These are phyloP conservation scores for Magnaporthales sp. DNA, from an alignment of 2,329 filamentous ascomycete genomes.

Conservation along the genomic window DNA sequence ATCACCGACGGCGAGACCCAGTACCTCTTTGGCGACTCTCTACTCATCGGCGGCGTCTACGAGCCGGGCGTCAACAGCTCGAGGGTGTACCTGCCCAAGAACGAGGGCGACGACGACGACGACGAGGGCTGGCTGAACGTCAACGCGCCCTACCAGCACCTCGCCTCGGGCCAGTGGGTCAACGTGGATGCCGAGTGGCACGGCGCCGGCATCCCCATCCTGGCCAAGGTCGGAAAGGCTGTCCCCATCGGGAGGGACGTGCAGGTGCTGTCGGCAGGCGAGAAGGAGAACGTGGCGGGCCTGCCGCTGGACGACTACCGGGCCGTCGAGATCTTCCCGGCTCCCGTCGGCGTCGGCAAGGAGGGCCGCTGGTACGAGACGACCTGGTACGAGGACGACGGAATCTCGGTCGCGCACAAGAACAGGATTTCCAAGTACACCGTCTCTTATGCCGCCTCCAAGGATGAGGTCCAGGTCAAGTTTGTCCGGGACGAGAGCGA, in stretches of 20 bases:
- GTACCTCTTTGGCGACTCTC: constrained; percentile 62
- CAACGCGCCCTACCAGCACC: constrained; percentile 42
- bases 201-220: constrained; percentile 20
- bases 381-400: constrained; percentile 30
- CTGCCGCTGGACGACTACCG: constrained; percentile 23
- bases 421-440: constrained; percentile 24
- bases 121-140: constrained; percentile 50
- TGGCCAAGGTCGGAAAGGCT: constrained; percentile 21
- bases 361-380: constrained; percentile 2
- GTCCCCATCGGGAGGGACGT: constrained; percentile 22
- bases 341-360: constrained; percentile 9
- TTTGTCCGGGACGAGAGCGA: constrained; percentile 21
- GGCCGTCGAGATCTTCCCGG: constrained; percentile 25
- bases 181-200: constrained; percentile 21
- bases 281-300: constrained; percentile 19
- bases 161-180: constrained; percentile 25
- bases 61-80: constrained; percentile 45
- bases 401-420: constrained; percentile 20
- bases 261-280: constrained; percentile 17
- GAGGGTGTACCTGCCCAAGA: constrained; percentile 52
- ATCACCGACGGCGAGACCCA: constrained; percentile 55
- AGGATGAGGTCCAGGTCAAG: constrained; percentile 15
- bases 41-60: constrained; percentile 61
- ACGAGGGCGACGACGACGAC: constrained; percentile 14
- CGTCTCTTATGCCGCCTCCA: constrained; percentile 16